Base-by-base conservation (phyloP, 768 basidiomycete species). In the Psilocybe azurescens region DNA sequence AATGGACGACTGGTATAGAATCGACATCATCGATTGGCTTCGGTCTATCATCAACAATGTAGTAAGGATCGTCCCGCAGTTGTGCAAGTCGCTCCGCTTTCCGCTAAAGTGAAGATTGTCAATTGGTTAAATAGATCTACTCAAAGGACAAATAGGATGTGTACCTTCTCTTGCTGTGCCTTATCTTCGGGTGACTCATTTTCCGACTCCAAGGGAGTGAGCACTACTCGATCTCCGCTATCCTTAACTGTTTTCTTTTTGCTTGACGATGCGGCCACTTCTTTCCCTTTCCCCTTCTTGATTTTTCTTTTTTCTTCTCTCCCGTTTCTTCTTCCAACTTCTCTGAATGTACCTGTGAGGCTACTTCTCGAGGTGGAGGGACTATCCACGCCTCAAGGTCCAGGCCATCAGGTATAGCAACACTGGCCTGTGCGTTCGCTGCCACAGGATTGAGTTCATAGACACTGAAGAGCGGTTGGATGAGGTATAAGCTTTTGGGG, bases 361-460 rank as follows among this genome's bases (percentile, higher is more conserved):
- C 66, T 24, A 75, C 75, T 38, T 83, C 81, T 1, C 75, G 78
- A 1, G 83, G 79, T 8, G 88, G 88, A 2, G 91, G 85, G 3
- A 95, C 86, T 58, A 97, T 89, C 88, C 94, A 95, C 0, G 80
- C 75, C 63, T 97, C 93, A 3, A 99, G 82, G 74, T 98, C 88
- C 33, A 99, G 77, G 1, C 89, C 95, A 3, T 92, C 91, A 0
- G 97, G 97, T 2, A 93, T 67, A 5, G 85, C 84, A 0, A 99
- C 90, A 61, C 87, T 89, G 4, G 82, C 86, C 77, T 99, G 97
- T 3, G 97, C 97, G 58, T 79, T 78, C 1, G 77, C 64, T 6
- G 90, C 95, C 39, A 98, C 92, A 0, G 95, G 90, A 63, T 93
- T 94, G 18, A 99, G 86, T 62, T 94, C 90, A 68, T 96, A 89